Evolutionary conservation across 768 basidiomycete genomes (phyloP).

Genomic region (Dictyophora rubrovolvata): DNA sequence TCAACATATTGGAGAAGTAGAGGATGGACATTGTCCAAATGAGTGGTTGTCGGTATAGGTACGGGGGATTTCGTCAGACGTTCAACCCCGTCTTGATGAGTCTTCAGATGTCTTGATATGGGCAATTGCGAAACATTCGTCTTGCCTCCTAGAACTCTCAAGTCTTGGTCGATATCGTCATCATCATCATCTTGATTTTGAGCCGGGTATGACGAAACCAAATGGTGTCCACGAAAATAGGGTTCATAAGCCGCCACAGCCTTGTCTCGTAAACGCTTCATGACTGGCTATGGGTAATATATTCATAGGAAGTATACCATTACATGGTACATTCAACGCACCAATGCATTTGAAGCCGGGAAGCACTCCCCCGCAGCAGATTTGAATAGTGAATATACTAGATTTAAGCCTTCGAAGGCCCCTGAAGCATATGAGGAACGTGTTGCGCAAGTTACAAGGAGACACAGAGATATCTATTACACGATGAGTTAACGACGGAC

Average conservation of each 20-base stretch:
- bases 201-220: background rate
- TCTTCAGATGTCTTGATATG: background rate
- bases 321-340: constrained; percentile 16
- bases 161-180: background rate
- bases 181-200: background rate
- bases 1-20: background rate
- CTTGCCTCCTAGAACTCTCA: background rate
- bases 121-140: background rate
- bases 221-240: background rate
- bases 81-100: background rate
- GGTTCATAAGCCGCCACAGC: background rate
- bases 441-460: constrained; percentile 42
- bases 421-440: constrained; percentile 36
- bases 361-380: constrained; percentile 34
- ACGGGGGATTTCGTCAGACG: background rate
- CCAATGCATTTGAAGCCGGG: constrained; percentile 37
- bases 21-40: background rate
- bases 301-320: background rate
- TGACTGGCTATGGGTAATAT: background rate
- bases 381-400: constrained; percentile 34
- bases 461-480: constrained; percentile 48
- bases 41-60: background rate
- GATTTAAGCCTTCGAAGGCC: constrained; percentile 39
- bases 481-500: background rate
- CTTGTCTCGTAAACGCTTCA: background rate